Evolutionary conservation across 2,329 filamentous ascomycete species (phyloP).

Genomic region (Fusarium falciforme): DNA sequence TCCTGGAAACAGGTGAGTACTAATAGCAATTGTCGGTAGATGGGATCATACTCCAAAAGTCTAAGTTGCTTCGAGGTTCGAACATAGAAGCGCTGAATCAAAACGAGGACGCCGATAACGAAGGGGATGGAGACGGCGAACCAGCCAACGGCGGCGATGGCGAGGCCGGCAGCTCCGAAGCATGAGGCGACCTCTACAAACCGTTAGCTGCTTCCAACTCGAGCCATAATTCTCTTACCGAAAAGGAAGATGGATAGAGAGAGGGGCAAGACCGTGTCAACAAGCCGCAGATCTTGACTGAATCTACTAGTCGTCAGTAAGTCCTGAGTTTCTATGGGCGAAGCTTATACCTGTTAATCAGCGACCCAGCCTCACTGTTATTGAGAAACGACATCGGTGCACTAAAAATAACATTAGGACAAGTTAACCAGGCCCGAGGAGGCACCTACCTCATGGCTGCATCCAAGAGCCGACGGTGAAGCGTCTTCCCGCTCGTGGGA

Average conservation of each 20-base stretch:
- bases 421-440: accelerated
- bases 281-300: slow-evolving; percentile 56
- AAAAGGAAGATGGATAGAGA: slow-evolving; percentile 42
- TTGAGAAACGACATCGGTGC: slow-evolving; percentile 45
- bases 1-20: slow-evolving; percentile 26
- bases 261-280: slow-evolving; percentile 53
- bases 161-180: slow-evolving; percentile 57
- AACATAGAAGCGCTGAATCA: slow-evolving; percentile 65
- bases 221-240: slow-evolving; percentile 14
- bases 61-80: slow-evolving; percentile 66
- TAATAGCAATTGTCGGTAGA: accelerated
- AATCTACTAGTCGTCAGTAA: slow-evolving; percentile 45
- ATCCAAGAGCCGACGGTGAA: slow-evolving; percentile 40
- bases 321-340: too few relatives aligned
- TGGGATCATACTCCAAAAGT: slow-evolving; percentile 55
- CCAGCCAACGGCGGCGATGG: slow-evolving; percentile 57
- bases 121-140: slow-evolving; percentile 59
- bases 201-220: not conserved
- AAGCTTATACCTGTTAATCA: slow-evolving; percentile 42
- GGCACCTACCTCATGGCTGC: slow-evolving; percentile 41
- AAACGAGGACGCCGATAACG: slow-evolving; percentile 53
- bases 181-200: slow-evolving; percentile 46
- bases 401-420: slow-evolving; percentile 16
- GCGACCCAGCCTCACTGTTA: slow-evolving; percentile 43
- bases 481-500: slow-evolving; percentile 39